Conservation (phyloP, 148 eudicot species). For the Polygonum aviculare region DNA sequence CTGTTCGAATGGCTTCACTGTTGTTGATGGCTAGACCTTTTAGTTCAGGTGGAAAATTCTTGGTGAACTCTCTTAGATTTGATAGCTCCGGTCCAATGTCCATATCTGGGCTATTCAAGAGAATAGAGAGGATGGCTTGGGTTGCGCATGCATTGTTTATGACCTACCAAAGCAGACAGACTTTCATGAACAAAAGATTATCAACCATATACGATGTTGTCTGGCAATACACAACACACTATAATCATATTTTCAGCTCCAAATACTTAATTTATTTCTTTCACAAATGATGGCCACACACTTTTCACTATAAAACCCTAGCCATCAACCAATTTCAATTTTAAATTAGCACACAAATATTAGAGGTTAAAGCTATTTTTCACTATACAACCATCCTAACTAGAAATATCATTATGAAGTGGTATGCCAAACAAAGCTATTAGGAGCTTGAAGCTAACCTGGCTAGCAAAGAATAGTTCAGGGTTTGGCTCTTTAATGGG, state of each 20-base stretch:
- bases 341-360: too few species aligned
- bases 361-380: too few species aligned
- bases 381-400: too few species aligned
- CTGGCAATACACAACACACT: too few species aligned
- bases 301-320: too few species aligned
- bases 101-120: constrained; percentile 80
- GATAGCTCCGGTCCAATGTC: constrained; percentile 89
- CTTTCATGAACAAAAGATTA: background rate
- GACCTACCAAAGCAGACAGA: constrained; percentile 35
- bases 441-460: constrained; percentile 34
- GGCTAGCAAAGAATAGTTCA: constrained; percentile 91
- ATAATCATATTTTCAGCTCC: too few species aligned
- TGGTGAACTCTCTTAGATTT: constrained; percentile 77
- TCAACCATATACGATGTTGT: background rate
- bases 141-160: constrained; percentile 99
- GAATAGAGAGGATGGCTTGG: constrained; percentile 97
- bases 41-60: constrained; percentile 87
- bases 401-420: too few species aligned
- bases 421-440: too few species aligned
- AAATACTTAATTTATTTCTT: too few species aligned
- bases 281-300: too few species aligned
- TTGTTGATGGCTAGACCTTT: constrained; percentile 97
- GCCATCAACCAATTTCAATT: too few species aligned
- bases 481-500: constrained; percentile 91
- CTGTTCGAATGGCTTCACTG: constrained; percentile 93